A percentile compares a stretch with the other conserved stretches of the same genome.
phyloP scores from a whole-genome alignment of 108 stramenopile species.

The Fragilaria crotonensis region DNA sequence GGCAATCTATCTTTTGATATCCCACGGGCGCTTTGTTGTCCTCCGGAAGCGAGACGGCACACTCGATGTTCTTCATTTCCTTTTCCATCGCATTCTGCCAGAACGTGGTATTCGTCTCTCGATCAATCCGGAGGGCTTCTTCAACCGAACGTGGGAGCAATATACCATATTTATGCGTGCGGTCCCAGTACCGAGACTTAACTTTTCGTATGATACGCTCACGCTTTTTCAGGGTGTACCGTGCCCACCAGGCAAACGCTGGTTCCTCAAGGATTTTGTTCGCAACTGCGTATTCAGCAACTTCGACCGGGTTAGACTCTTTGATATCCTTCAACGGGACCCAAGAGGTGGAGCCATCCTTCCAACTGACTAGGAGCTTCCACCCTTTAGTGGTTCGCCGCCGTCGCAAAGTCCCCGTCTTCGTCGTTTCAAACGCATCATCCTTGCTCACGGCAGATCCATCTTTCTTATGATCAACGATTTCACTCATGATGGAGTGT shows the following conservation, averaged over 20 bases:
- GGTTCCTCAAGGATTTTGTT: slow-evolving; percentile 19
- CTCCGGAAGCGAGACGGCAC: slow-evolving; percentile 12
- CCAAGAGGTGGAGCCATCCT: slow-evolving; percentile 25
- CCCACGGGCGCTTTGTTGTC: background rate
- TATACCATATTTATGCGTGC: slow-evolving; percentile 20
- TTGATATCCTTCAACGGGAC: slow-evolving; percentile 17
- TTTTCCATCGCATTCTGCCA: slow-evolving; percentile 23
- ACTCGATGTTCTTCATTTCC: slow-evolving; percentile 17
- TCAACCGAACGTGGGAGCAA: slow-evolving; percentile 17
- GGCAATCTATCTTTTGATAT: slow-evolving; percentile 11
- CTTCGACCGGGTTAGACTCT: slow-evolving; percentile 24
- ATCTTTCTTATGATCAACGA: background rate
- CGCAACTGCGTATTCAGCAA: slow-evolving; percentile 30
- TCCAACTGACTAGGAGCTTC: slow-evolving; percentile 29
- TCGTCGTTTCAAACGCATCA: background rate
- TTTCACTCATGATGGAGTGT: background rate
- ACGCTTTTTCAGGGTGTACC: slow-evolving; percentile 6
- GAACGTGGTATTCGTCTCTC: slow-evolving; percentile 17
- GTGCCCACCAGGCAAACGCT: slow-evolving; percentile 39
- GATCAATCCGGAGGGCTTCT: slow-evolving; percentile 21
- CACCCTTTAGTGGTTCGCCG: slow-evolving; percentile 17
- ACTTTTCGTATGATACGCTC: slow-evolving; percentile 18
- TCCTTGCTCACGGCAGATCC: background rate
- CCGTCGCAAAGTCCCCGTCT: background rate
- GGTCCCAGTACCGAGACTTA: slow-evolving; percentile 20